Percentiles rank a stretch among this genome's conserved stretches.
Conservation (phyloP, 2,329 filamentous ascomycete species). For the Cytospora leucostoma region DNA sequence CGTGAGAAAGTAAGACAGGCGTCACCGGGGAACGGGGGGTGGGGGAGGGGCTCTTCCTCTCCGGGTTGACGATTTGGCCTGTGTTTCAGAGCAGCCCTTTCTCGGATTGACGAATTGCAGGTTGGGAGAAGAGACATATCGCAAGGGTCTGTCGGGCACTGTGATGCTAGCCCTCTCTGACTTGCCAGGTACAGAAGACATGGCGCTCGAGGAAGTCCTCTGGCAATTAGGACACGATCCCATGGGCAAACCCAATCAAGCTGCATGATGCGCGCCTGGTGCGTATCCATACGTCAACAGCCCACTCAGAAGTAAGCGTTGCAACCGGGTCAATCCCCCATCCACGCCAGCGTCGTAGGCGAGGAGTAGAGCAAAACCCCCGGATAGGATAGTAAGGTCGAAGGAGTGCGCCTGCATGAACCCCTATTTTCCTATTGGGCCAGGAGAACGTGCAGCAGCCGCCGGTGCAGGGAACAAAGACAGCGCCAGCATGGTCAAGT, state of each 20-base stretch:
- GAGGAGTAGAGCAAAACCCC: neutral
- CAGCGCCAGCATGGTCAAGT: neutral
- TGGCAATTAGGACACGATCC: neutral
- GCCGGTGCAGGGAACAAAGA: conserved; percentile 1
- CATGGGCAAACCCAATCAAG: conserved; percentile 1
- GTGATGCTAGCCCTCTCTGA: conserved; percentile 5
- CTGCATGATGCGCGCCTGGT: conserved; percentile 1
- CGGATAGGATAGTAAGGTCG: conserved; percentile 1
- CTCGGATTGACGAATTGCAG: conserved; percentile 13
- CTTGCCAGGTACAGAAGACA: conserved; percentile 9
- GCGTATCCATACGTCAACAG: neutral
- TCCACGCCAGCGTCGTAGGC: neutral
- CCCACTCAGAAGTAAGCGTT: neutral
- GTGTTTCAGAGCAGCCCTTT: conserved; percentile 10
- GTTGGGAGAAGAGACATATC: conserved; percentile 15
- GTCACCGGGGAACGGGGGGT: conserved; percentile 9
- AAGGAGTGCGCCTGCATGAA: neutral
- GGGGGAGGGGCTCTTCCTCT: neutral
- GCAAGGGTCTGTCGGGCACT: conserved; percentile 13
- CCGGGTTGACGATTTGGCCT: conserved; percentile 9
- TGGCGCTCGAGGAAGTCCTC: neutral
- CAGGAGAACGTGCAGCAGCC: neutral
- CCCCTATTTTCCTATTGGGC: conserved; percentile 5
- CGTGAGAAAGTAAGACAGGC: conserved; percentile 22
- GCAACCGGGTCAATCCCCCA: neutral